Base-by-base conservation (phyloP, 495 filamentous ascomycete species). In the Amorphotheca resinae region DNA sequence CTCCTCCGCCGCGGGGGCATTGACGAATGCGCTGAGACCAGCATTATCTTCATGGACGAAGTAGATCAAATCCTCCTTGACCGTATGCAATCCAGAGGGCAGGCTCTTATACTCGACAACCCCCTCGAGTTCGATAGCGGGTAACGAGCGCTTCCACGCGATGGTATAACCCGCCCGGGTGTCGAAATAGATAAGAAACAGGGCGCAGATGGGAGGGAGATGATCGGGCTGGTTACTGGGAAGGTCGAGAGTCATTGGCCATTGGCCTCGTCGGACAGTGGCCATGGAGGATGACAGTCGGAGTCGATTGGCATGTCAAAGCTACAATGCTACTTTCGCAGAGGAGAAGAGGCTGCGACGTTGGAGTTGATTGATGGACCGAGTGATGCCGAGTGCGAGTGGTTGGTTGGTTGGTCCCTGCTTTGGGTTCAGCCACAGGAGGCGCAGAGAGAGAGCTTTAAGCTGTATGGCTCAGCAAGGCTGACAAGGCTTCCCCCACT, bases 81-180 rank as follows among this genome's bases (percentile, higher is more conserved):
- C 84, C 45, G 84, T 84, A 65, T 98, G 91, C 33, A 95, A 62
- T 28, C 91, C 91, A 0, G 88, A 95, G 1, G 91, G 91, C 32
- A 98, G 70, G 41, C 77, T 88, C 62, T 95, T 95, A 72, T 83
- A 98, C 59, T 98, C 91, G 40, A 96, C 87, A 33, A 78, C 77
- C 30, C 86, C 85, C 57, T 93, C 86, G 34, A 98, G 72, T 46
- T 86, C 74, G 38, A 94, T 78, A 32, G 76, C 80, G 14, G 75
- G 69, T 4, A 73, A 60, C 14, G 82, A 74, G 31, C 72, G 76
- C 57, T 91, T 83, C 89, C 89, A 95, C 9, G 75, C 77, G 48
- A 95, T 80, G 44, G 84, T 88, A 61, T 74, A 91, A 63, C 84
- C 84, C 55, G 82, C 75, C 58, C 85, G 84, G 59, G 82, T 81